phyloP scores from a whole-genome alignment of 1,284 basidiomycete genomes.

The Cutaneotrichosporon curvatum region DNA sequence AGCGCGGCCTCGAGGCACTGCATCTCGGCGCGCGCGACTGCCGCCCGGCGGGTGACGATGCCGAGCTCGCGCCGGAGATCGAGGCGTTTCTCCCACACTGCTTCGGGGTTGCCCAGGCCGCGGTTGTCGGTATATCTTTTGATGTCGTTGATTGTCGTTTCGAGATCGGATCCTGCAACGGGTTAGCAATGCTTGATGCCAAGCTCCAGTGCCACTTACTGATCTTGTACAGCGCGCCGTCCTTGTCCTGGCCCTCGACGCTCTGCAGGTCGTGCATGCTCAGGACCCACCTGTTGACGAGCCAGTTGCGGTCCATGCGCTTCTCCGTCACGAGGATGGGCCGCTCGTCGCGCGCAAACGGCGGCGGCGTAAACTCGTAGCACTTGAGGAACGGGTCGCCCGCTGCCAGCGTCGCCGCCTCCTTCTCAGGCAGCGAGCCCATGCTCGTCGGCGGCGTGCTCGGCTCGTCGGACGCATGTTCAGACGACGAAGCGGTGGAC shows the following conservation, averaged over 20 bases:
- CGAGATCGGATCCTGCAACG: neutral
- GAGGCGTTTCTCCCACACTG: conserved; percentile 17
- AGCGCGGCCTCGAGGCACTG: conserved; percentile 15
- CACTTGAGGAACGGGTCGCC: conserved; percentile 2
- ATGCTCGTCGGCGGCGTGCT: neutral
- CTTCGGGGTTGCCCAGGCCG: conserved; percentile 18
- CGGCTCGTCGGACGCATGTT: too few species aligned
- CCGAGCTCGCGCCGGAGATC: conserved; percentile 14
- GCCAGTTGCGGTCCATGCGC: conserved; percentile 15
- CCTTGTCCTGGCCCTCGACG: conserved; percentile 5
- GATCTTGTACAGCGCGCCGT: conserved; percentile 3
- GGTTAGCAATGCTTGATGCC: neutral
- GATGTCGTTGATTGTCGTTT: conserved; percentile 7
- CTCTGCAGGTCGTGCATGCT: neutral
- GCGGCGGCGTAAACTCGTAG: conserved; percentile 4
- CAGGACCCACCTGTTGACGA: conserved; percentile 17
- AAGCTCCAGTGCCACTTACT: conserved; percentile 2
- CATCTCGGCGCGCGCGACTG: conserved; percentile 17
- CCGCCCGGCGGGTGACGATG: conserved; percentile 11
- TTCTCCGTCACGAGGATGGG: conserved; percentile 10
- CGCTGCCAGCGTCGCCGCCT: too few species aligned
- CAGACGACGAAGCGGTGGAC: neutral
- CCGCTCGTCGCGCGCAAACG: conserved; percentile 6
- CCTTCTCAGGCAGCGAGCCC: neutral
- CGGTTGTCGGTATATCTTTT: conserved; percentile 7